Evolutionary conservation across 176 grass and related monocot species (phyloP), one percentile per base, ranked within the genome.

Genomic region (Leersia perrieri): DNA sequence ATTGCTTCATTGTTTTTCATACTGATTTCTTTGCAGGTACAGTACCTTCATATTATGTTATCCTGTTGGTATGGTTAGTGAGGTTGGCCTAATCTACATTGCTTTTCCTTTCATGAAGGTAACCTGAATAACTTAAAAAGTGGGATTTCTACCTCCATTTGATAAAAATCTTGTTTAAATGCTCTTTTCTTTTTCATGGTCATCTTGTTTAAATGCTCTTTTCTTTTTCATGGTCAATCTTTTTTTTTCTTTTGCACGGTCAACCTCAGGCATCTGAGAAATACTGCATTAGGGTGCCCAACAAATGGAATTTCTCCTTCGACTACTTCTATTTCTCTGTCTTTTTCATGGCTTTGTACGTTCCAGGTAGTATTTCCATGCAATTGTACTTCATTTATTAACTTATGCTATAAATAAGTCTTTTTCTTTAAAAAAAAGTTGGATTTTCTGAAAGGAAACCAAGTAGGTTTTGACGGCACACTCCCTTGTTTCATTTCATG

Each of bases 251-350:
- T 13, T 23, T 27, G 34, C 0, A 27, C 3, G 20, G 4, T 4
- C 2, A 58, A 68, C 2, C 1, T 23, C 12, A 70, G 67, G 53
- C 27, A 34, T 51, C 53, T n/a, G 66, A 49, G 34, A 85, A 73
- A 65, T 88, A 85, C 63, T 72, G 57, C 23, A 2, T 91, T 13
- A 82, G 29, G 33, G 77, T 88, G 81, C 76, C 86, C 31, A 81
- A 88, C 6, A 88, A 69, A n/a, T 88, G 69, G 80, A 91, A 88
- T 68, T 84, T 80, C 65, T 84, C 89, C 32, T 81, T 91, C 13
- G 33, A 81, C 14, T 83, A 75, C 77, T 75, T 16, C 63, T 81
- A 70, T 6, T 27, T 27, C 26, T 80, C 29, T 25, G 13, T 70
- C 51, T 7, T 38, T 22, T 38, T 74, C 4, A 53, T 60, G 1